Percentiles rank a stretch among this genome's conserved stretches.
phyloP scores from a whole-genome alignment of 192 early-diverging fungal species.

The Gonapodya prolifera region DNA sequence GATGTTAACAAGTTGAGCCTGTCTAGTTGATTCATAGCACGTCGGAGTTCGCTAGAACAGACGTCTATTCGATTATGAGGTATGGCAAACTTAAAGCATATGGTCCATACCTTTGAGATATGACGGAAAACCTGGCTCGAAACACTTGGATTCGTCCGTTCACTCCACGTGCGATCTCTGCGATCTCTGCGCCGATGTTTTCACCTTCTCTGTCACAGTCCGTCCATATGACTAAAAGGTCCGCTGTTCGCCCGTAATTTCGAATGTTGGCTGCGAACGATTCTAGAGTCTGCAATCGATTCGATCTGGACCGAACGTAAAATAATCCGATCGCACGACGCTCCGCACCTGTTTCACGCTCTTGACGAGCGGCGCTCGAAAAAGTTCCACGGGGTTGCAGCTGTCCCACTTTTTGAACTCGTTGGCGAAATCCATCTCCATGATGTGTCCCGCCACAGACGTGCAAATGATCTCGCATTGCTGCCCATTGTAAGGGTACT shows the following conservation, averaged over 20 bases:
- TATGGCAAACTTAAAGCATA: background rate
- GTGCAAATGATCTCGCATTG: conserved; percentile 66
- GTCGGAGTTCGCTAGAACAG: conserved; percentile 50
- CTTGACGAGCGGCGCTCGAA: conserved; percentile 50
- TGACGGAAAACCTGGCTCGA: conserved; percentile 82
- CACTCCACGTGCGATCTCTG: conserved; percentile 39
- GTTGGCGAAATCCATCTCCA: conserved; percentile 49
- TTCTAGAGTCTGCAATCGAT: conserved; percentile 23
- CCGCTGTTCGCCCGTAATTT: conserved; percentile 39
- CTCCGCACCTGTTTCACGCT: conserved; percentile 23
- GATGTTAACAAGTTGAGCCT: conserved; percentile 62
- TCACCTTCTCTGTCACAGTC: conserved; percentile 98
- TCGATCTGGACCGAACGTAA: background rate
- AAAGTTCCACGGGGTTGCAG: conserved; percentile 45
- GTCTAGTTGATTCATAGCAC: conserved; percentile 58
- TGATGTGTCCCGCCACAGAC: conserved; percentile 66
- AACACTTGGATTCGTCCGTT: conserved; percentile 58
- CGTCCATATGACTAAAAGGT: conserved; percentile 88
- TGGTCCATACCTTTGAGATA: conserved; percentile 49
- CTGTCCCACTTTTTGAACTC: conserved; percentile 47
- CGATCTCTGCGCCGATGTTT: conserved; percentile 78
- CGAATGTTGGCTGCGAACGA: conserved; percentile 51
- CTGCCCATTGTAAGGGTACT: conserved; percentile 35
- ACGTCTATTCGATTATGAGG: background rate
- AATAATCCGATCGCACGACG: background rate